Percentiles rank a stretch among this genome's conserved stretches.
Conservation (phyloP, 768 basidiomycete species). For the Termitomyces sp. region DNA sequence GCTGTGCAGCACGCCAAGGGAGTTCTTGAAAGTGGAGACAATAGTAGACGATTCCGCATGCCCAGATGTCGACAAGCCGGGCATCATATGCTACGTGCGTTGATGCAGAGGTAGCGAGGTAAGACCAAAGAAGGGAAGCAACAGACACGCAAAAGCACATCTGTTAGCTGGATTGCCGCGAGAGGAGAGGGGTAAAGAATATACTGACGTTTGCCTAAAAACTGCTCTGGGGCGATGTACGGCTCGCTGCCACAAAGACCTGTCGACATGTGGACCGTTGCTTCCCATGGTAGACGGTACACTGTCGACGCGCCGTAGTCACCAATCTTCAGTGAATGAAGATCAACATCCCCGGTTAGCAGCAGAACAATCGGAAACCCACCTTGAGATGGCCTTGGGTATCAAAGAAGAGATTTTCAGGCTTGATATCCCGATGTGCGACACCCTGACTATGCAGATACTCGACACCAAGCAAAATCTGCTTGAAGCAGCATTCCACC, state of each 20-base stretch:
- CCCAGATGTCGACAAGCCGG: slow-evolving; percentile 97
- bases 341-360: not conserved
- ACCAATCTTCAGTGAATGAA: slow-evolving; percentile 62
- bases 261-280: slow-evolving; percentile 94
- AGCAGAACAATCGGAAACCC: slow-evolving; percentile 9
- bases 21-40: slow-evolving; percentile 98
- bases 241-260: slow-evolving; percentile 97
- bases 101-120: not conserved
- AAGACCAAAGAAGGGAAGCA: slow-evolving; percentile 2
- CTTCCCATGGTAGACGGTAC: slow-evolving; percentile 97
- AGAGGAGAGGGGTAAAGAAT: slow-evolving; percentile 24
- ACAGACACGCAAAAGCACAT: slow-evolving; percentile 25
- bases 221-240: slow-evolving; percentile 98
- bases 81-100: slow-evolving; percentile 83
- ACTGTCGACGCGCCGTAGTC: slow-evolving; percentile 99
- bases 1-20: slow-evolving; percentile 94
- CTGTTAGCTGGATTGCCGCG: slow-evolving; percentile 27
- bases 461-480: slow-evolving; percentile 82
- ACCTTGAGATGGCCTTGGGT: slow-evolving; percentile 92
- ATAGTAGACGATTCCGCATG: slow-evolving; percentile 95
- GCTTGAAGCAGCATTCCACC: slow-evolving; percentile 98
- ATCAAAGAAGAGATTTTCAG: slow-evolving; percentile 96
- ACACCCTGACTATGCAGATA: slow-evolving; percentile 97
- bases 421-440: slow-evolving; percentile 97
- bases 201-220: slow-evolving; percentile 88